phyloP scores from a whole-genome alignment of 352 stramenopile genomes.

The Pythium dissimile region DNA sequence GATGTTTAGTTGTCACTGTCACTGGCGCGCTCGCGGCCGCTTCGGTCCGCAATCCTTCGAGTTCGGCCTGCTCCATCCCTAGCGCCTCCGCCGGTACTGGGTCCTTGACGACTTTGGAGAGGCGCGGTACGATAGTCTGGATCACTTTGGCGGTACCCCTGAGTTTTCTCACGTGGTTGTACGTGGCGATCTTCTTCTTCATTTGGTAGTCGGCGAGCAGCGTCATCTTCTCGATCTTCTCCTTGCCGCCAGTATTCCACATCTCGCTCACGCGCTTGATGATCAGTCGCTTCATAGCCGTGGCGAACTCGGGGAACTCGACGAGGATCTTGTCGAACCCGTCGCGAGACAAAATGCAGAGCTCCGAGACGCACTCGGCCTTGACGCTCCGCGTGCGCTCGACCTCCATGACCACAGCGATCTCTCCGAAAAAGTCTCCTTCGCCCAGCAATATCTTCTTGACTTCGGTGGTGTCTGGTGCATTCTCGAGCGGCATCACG shows the following conservation, averaged over 20 bases:
- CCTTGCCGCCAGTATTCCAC: conserved; percentile 33
- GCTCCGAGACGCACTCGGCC: conserved; percentile 61
- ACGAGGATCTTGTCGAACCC: conserved; percentile 68
- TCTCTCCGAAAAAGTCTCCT: conserved; percentile 65
- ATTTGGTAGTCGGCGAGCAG: conserved; percentile 55
- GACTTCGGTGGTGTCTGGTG: conserved; percentile 14
- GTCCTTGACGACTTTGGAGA: conserved; percentile 24
- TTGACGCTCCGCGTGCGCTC: conserved; percentile 58
- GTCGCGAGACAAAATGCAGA: conserved; percentile 56
- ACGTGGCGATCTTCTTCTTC: conserved; percentile 43
- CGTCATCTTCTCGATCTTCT: conserved; percentile 67
- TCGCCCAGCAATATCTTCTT: conserved; percentile 58
- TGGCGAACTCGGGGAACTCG: conserved; percentile 70
- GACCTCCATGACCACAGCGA: conserved; percentile 65
- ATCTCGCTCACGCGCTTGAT: conserved; percentile 66
- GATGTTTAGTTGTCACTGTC: not conserved
- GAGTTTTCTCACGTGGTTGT: conserved; percentile 21
- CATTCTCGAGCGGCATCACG: conserved; percentile 41
- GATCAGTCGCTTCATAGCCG: conserved; percentile 64
- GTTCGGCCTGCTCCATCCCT: conserved; percentile 9
- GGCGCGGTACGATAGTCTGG: conserved; percentile 14
- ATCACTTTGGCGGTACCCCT: conserved; percentile 16
- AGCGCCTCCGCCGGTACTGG: conserved; percentile 16
- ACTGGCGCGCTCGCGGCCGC: not conserved
- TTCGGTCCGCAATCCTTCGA: conserved; percentile 1